phyloP scores from a whole-genome alignment of 352 stramenopile species.

The Phytophthora citrophthora region DNA sequence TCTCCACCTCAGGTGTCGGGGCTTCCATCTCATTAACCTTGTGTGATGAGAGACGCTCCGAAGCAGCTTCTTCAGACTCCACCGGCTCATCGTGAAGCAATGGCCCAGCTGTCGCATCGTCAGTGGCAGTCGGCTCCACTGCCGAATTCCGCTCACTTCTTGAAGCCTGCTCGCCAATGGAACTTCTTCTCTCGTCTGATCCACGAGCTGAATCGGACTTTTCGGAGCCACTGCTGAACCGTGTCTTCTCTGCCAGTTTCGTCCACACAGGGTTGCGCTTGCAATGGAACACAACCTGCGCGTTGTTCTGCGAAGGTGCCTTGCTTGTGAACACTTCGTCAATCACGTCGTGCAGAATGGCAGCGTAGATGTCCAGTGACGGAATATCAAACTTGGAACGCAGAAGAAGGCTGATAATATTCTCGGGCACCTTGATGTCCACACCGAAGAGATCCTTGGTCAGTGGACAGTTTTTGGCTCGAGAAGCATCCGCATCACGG shows the following conservation, averaged over 20 bases:
- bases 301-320: slow-evolving; percentile 70
- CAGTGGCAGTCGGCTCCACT: slow-evolving; percentile 12
- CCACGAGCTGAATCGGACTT: slow-evolving; percentile 36
- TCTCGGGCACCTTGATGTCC: slow-evolving; percentile 52
- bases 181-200: slow-evolving; percentile 49
- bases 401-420: slow-evolving; percentile 64
- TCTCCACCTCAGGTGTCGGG: slow-evolving; percentile 1
- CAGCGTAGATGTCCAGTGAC: slow-evolving; percentile 74
- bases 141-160: slow-evolving; percentile 20
- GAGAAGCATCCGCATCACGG: slow-evolving; percentile 66
- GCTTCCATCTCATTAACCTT: slow-evolving; percentile 20
- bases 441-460: slow-evolving; percentile 76
- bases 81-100: slow-evolving; percentile 16
- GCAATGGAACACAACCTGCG: slow-evolving; percentile 72
- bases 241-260: slow-evolving; percentile 57
- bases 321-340: slow-evolving; percentile 74
- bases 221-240: slow-evolving; percentile 45
- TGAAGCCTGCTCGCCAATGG: slow-evolving; percentile 22
- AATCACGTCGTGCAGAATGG: slow-evolving; percentile 79
- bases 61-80: neutral
- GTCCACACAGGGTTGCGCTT: slow-evolving; percentile 68
- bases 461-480: slow-evolving; percentile 73
- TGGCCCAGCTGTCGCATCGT: slow-evolving; percentile 15
- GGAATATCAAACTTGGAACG: slow-evolving; percentile 70
- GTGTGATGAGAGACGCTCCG: slow-evolving; percentile 12